Evolutionary conservation across 495 filamentous ascomycete genomes (phyloP), one percentile per base, ranked within the genome.

Genomic region (Xylaria longipes): DNA sequence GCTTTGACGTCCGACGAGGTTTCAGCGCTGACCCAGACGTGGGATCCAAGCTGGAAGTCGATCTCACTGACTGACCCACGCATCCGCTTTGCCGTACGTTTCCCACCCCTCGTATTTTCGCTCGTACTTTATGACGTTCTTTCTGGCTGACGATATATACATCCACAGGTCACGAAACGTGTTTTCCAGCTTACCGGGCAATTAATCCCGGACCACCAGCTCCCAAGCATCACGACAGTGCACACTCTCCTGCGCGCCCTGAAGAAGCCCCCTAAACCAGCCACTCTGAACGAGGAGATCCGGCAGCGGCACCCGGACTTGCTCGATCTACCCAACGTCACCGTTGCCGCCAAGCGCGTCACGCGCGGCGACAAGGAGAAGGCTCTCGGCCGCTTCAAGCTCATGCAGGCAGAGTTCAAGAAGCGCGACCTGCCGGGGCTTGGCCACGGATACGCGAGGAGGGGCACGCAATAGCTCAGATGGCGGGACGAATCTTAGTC

Each of bases 381-480:
- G 78, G 87, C 87, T 72, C 74, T 95, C 31, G 95, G 95, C 6
- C 87, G 95, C 73, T 93, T 91, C 90, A 96, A 97, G 88, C 75
- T 94, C 37, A 94, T 97, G 76, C 88, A 93, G 76, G 77, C 88
- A 77, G 91, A 92, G 82, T 85, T 97, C 52, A 81, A 87, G 76
- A 83, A 87, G 72, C 83, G 89, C 64, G 89, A 89, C 7, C 80
- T 94, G 35, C 86, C 85, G 45, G 78, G 84, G 12, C 74, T 72
- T 14, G 85, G 86, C 27, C 75, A 79, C 52, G 77, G 75, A 0
- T 72, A 48, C 37, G 63, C 33, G n/a, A 37, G 65, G 45, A 77
- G 74, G 73, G 72, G 73, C 31, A 43, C 14, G 64, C 31, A 52
- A 7, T 65, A 70, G n/a, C 37, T 78, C 1, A 41, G 37, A 11